Evolutionary conservation across 768 basidiomycete genomes (phyloP).

Genomic region (Tylopilus sp.): DNA sequence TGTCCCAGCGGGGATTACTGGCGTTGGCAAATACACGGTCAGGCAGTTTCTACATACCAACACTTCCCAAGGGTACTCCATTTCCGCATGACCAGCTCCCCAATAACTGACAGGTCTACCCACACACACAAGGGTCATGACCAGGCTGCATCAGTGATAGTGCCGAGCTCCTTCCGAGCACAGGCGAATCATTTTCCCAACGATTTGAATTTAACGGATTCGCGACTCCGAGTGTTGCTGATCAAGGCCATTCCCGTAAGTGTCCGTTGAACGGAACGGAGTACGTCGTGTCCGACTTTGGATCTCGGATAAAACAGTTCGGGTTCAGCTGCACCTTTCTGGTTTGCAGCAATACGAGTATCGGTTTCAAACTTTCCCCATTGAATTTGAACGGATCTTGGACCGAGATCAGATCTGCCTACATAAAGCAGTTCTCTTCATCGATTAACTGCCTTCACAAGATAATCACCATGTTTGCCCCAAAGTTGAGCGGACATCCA

Average conservation of each 20-base stretch:
- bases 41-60: background rate
- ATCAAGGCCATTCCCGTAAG: background rate
- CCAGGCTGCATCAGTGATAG: background rate
- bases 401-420: background rate
- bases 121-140: conserved; percentile 1
- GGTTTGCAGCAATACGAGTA: background rate
- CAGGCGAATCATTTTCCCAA: background rate
- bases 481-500: background rate
- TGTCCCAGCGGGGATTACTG: background rate
- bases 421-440: background rate
- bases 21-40: background rate
- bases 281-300: background rate
- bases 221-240: background rate
- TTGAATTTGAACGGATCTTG: background rate
- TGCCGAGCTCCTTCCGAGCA: background rate
- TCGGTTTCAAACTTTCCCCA: background rate
- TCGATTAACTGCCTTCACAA: conserved; percentile 2
- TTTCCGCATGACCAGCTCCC: background rate
- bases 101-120: background rate
- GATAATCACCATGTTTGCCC: conserved; percentile 3
- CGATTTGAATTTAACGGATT: background rate
- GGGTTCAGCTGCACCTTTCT: background rate
- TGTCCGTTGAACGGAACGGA: conserved; percentile 1
- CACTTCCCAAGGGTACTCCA: conserved; percentile 9
- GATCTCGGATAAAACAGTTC: background rate